Base-by-base conservation (phyloP, 2,329 filamentous ascomycete genomes). In the Elsinoe ampelina region DNA sequence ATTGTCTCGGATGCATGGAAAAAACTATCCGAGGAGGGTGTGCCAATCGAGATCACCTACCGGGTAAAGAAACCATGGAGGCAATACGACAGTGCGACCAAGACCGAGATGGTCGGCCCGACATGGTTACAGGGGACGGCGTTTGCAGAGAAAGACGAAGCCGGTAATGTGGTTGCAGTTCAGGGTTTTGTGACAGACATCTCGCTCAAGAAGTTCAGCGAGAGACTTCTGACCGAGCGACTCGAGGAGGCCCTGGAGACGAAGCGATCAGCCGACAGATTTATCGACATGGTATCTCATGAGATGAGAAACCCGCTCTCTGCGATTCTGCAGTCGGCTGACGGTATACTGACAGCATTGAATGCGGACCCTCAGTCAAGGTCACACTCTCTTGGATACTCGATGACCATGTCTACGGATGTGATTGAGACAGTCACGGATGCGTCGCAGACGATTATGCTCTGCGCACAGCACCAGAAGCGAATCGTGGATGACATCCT, bases 401-500 rank as follows among this genome's bases (percentile, higher is more conserved):
- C 22, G 7, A 30, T 34, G 38, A 56, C 15, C 19, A 22, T 47
- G n/a, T 47, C 41, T n/a, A 30, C 22, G n/a, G 54, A 56, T 15
- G 32, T 34, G 12, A 30, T 56, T 12, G 39, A 58, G 55, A 55
- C 42, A 45, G 54, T 45, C 32, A 15, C 62, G 6, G 64, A 63
- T 10, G 61, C 64, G 3, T 66, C 64, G 2, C 63, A 63, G 42
- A 69, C 64, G 2, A 67, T 69, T n/a, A 58, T 66, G 6, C 61
- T 64, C 8, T 68, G 66, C 34, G 64, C 65, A 2, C 59, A 62
- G 36, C 66, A 68, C 50, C 65, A 67, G 51, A 65, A 67, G 58
- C 66, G 72, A 7, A 76, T 77, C 38, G 74, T 77, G 2, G 74
- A 77, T 58, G 74, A 77, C 58, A 70, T 77, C 0, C 61, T 77